Evolutionary conservation across 306 rosid genomes (phyloP), one percentile per base, ranked within the genome.

Genomic region (Cucurbita ficifolia): DNA sequence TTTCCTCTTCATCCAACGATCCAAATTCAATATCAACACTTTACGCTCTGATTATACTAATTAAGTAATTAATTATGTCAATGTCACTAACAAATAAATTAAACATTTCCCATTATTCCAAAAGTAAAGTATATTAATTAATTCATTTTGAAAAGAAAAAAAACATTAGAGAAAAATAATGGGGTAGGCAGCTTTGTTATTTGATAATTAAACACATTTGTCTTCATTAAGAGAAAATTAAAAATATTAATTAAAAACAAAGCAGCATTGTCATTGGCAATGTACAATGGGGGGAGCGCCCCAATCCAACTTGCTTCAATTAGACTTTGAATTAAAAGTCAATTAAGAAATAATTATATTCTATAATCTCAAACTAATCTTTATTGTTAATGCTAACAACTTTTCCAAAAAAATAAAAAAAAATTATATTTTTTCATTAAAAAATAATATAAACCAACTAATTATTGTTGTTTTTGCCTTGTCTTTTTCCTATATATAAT

Each of bases 151-250:
- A n/a, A 17, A n/a, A 10, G 9, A 8, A 10, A 49, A 14, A 3
- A 63, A 39, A 38, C 24, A 18, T n/a, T 0, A 18, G 36, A 64
- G 6, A 13, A 65, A 21, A 67, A 46, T 46, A 69, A 46, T 69
- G 74, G 74, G 74, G 74, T 69, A 36, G 70, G 74, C 56, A 48
- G 58, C 74, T 48, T 69, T 69, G 1, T 69, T 69, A 69, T 69
- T 69, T 69, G 7, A 69, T 69, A 46, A 69, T 69, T 50, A 69
- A 69, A 48, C 11, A 48, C 42, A 22, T 16, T 69, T 69, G 74
- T 69, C 74, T 49, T 48, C 57, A 48, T 48, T 48, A 7, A 69
- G 11, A 8, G 43, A 48, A 29, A 24, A 14, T 24, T 13, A 45
- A 67, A 35, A 42, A 42, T 39, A 45, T 42, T 22, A 22, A 24